Base-by-base conservation (phyloP, 768 basidiomycete genomes). In the Rhizopogon vulgaris region DNA sequence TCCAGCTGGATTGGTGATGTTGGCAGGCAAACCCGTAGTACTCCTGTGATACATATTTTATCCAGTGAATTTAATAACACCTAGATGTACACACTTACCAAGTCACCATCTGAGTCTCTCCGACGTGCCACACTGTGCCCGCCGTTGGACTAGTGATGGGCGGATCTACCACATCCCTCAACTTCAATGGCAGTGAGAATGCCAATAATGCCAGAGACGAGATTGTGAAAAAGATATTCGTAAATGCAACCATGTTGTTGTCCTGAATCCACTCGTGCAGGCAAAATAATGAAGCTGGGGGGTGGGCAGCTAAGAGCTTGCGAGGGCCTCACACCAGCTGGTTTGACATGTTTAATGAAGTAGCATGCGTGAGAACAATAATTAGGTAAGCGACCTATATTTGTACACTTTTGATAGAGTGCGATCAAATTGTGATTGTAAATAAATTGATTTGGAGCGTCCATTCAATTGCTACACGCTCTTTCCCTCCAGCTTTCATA, bases 121-220 rank as follows among this genome's bases (percentile, higher is more conserved):
- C 76, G 11, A 75, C 67, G 25, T 62, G 60, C 80, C 78, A 80
- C 27, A 76, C 64, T 4, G 74, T 70, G 10, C 57, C 58, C 0
- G 66, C 61, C 9, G 62, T 65, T 14, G 80, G 79, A 53, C 65
- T 73, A 38, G 70, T 72, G 56, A 80, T 68, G 4, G 74, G 78
- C 1, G 80, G 80, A 37, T 62, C 66, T 24, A 72, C 76, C 34
- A 79, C 78, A 52, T 79, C 77, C 52, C 79, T 71, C 50, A 27
- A 14, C 1, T 32, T 55, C 9, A 76, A 43, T 38, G 74, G 74
- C 14, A 66, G 53, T 22, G 73, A 67, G 12, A 58, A 49, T 11
- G 61, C 62, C 18, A 56, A 48, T 10, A 38, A 52, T n/a, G 60
- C 52, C 40, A 61, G 38, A 34, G 51, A 58, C 51, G 58, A 30